These are phyloP conservation scores for Mucor ambiguus DNA, from an alignment of 371 early-diverging fungal genomes.

Conservation along the genomic window DNA sequence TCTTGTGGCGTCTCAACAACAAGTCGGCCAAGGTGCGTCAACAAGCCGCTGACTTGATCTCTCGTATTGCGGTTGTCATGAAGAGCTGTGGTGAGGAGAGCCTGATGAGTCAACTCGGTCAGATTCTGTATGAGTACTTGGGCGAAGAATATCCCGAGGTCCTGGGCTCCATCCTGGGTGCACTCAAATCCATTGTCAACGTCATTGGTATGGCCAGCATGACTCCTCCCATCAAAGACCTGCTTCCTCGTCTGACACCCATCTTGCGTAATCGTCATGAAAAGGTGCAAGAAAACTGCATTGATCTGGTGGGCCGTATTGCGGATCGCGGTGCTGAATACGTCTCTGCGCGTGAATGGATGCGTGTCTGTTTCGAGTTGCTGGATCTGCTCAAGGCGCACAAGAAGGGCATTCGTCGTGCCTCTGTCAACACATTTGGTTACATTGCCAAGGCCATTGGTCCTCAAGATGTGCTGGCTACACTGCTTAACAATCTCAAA, in stretches of 20 bases:
- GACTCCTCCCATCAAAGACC: slow-evolving; percentile 97
- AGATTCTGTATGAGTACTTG: slow-evolving; percentile 93
- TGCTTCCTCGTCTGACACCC: slow-evolving; percentile 94
- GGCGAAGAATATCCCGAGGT: slow-evolving; percentile 99
- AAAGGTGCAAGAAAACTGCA: slow-evolving; percentile 93
- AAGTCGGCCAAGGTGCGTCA: slow-evolving; percentile 95
- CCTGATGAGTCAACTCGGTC: slow-evolving; percentile 89
- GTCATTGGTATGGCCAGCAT: slow-evolving; percentile 97
- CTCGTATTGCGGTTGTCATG: slow-evolving; percentile 93
- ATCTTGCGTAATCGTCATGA: slow-evolving; percentile 98
- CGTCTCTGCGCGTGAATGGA: slow-evolving; percentile 98
- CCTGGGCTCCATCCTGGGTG: slow-evolving; percentile 91
- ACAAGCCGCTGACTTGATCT: slow-evolving; percentile 96
- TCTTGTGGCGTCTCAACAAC: slow-evolving; percentile 97
- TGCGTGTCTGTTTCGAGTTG: slow-evolving; percentile 98
- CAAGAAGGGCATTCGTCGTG: slow-evolving; percentile 94
- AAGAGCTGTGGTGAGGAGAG: slow-evolving; percentile 94
- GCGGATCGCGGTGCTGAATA: slow-evolving; percentile 98
- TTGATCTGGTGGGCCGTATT: slow-evolving; percentile 96
- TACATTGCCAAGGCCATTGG: slow-evolving; percentile 99
- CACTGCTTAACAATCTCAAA: slow-evolving; percentile 95
- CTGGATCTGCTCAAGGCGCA: slow-evolving; percentile 96
- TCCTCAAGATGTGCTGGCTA: slow-evolving; percentile 98
- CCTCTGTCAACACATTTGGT: slow-evolving; percentile 96
- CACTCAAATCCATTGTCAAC: slow-evolving; percentile 90